Conservation (phyloP, 345 rosid genomes). For the Heritiera littoralis region DNA sequence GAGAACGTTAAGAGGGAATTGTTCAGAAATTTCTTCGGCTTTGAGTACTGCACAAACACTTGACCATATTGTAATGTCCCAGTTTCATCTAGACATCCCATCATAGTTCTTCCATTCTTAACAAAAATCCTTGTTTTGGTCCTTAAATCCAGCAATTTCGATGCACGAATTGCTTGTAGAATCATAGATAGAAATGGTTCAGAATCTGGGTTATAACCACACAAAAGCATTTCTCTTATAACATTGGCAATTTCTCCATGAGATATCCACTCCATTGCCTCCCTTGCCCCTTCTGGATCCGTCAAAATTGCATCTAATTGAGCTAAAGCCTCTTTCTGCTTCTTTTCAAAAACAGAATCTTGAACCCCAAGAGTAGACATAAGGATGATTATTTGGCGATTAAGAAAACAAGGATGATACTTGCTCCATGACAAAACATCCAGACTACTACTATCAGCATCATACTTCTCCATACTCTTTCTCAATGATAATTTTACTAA, state of each 20-base stretch:
- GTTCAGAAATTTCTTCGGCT: neutral
- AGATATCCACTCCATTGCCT: conserved; percentile 73
- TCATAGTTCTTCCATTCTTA: conserved; percentile 68
- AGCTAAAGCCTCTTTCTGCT: conserved; percentile 57
- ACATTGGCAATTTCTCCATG: conserved; percentile 65
- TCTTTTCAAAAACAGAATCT: conserved; percentile 52
- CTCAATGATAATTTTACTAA: conserved; percentile 44
- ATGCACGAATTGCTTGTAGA: conserved; percentile 76
- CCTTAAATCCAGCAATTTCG: conserved; percentile 66
- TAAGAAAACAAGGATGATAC: conserved; percentile 54
- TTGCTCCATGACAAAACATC: conserved; percentile 57
- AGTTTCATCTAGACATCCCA: conserved; percentile 92
- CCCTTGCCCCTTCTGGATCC: conserved; percentile 63
- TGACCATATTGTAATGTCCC: conserved; percentile 70
- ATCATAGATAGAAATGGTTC: conserved; percentile 94
- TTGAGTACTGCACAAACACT: conserved; percentile 46
- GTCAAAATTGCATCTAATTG: conserved; percentile 62
- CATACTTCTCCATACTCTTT: conserved; percentile 39
- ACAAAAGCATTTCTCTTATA: conserved; percentile 65
- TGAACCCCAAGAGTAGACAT: conserved; percentile 52
- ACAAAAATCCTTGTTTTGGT: conserved; percentile 65
- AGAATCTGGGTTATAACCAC: conserved; percentile 67
- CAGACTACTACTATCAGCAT: conserved; percentile 36
- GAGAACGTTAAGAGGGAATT: neutral
- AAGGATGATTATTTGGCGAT: conserved; percentile 60